These are phyloP conservation scores for Ustilago loliicola DNA, from an alignment of 1,284 basidiomycete species.

Conservation along the genomic window DNA sequence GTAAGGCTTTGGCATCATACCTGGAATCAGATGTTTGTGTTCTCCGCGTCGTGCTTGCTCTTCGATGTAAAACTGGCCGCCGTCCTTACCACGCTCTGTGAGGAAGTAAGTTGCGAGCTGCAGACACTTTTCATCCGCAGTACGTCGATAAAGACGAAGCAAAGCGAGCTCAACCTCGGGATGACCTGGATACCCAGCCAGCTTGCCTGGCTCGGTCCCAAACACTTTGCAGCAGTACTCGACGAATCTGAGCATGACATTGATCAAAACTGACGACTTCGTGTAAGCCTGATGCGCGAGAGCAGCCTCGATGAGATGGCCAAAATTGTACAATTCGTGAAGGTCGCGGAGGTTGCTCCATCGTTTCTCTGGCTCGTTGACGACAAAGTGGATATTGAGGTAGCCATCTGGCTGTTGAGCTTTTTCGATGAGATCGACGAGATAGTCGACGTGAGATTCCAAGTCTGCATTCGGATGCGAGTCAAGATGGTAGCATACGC, in stretches of 20 bases:
- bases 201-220: conserved; percentile 21
- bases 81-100: conserved; percentile 31
- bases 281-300: conserved; percentile 29
- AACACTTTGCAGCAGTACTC: conserved; percentile 35
- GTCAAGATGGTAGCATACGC: conserved; percentile 28
- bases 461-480: conserved; percentile 13
- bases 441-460: conserved; percentile 24
- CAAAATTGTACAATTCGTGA: conserved; percentile 45
- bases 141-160: conserved; percentile 27
- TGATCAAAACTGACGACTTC: conserved; percentile 19
- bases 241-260: conserved; percentile 45
- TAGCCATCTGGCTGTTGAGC: conserved; percentile 40
- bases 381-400: conserved; percentile 44
- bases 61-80: conserved; percentile 32
- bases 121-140: conserved; percentile 12
- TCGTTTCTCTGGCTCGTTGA: conserved; percentile 32
- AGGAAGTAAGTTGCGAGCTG: conserved; percentile 35
- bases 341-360: conserved; percentile 36
- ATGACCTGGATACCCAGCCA: conserved; percentile 36
- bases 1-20: conserved; percentile 36
- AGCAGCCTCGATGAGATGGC: conserved; percentile 38
- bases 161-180: conserved; percentile 38
- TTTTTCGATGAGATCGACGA: conserved; percentile 25
- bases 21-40: conserved; percentile 19
- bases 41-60: conserved; percentile 34